Conservation (phyloP, 1,284 basidiomycete species). For the Cryptococcus hybrid region DNA sequence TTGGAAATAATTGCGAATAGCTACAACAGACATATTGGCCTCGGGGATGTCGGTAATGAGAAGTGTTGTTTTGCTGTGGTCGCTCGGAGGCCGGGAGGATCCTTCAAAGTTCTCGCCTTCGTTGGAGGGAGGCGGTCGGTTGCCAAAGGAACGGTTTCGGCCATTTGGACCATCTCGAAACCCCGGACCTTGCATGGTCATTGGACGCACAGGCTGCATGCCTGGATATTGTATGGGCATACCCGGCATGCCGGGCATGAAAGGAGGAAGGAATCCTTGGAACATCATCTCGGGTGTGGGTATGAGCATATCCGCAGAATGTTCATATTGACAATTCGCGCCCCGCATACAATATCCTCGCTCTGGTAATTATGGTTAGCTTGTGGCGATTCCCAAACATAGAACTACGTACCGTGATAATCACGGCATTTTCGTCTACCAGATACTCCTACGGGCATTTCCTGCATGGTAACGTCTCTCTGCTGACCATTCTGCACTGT, state of each 20-base stretch:
- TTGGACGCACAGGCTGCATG: constrained; percentile 48
- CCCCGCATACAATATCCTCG: constrained; percentile 89
- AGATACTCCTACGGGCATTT: constrained; percentile 1
- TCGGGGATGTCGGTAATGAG: constrained; percentile 93
- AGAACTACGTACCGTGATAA: constrained; percentile 71
- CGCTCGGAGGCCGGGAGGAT: constrained; percentile 38
- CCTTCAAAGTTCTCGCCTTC: constrained; percentile 22
- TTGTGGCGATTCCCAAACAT: constrained; percentile 2
- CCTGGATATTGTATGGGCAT: constrained; percentile 2
- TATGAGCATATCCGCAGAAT: constrained; percentile 61
- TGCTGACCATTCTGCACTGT: constrained; percentile 2
- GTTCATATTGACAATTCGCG: constrained; percentile 85
- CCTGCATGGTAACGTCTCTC: constrained; percentile 1
- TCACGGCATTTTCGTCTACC: constrained; percentile 62
- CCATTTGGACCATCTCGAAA: constrained; percentile 8
- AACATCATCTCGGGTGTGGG: constrained; percentile 53
- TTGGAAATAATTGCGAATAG: constrained; percentile 86
- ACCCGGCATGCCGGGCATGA: constrained; percentile 16
- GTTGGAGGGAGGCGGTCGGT: not conserved
- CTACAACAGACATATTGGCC: constrained; percentile 71
- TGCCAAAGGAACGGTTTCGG: not conserved
- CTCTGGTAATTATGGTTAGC: constrained; percentile 54
- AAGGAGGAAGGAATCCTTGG: constrained; percentile 34
- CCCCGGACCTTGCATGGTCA: constrained; percentile 52
- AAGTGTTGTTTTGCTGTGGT: constrained; percentile 73